A percentile compares a stretch with the other conserved stretches of the same genome.
Conservation (phyloP, 164 flowering plant genomes). For the Vitis labrusca region DNA sequence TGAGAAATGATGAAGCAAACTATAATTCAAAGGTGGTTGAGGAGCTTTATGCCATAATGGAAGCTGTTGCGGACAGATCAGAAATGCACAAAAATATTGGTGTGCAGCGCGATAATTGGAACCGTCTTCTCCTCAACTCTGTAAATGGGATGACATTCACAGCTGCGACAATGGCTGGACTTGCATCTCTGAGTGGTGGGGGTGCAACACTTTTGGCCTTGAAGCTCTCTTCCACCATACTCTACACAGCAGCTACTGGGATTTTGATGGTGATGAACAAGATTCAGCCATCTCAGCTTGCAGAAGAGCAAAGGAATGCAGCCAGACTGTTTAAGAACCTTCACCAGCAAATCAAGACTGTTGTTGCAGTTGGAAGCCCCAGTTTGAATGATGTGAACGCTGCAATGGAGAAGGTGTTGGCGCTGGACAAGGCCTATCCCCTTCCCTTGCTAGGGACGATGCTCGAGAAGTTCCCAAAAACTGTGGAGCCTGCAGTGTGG, state of each 20-base stretch:
- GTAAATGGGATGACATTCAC: slow-evolving; percentile 6
- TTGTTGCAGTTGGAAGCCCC: background rate
- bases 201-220: slow-evolving; percentile 8
- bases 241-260: slow-evolving; percentile 11
- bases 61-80: background rate
- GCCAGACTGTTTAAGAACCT: slow-evolving; percentile 14
- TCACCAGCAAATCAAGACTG: background rate
- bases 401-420: slow-evolving; percentile 12
- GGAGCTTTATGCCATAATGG: slow-evolving; percentile 2
- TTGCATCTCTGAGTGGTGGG: slow-evolving; percentile 1
- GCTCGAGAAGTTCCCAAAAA: slow-evolving; percentile 16
- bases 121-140: slow-evolving; percentile 9
- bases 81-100: slow-evolving; percentile 1
- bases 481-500: slow-evolving; percentile 13
- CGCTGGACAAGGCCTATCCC: slow-evolving; percentile 18
- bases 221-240: slow-evolving; percentile 9
- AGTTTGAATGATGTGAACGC: slow-evolving; percentile 6
- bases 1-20: background rate
- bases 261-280: slow-evolving; percentile 16
- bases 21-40: background rate
- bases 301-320: slow-evolving; percentile 19
- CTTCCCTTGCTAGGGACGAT: slow-evolving; percentile 17
- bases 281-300: slow-evolving; percentile 23
- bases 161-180: slow-evolving; percentile 7
- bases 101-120: slow-evolving; percentile 12